Percentiles rank a stretch among this genome's conserved stretches.
Evolutionary conservation across 2,329 filamentous ascomycete genomes (phyloP).

Genomic region (Nigrograna mackinnonii): DNA sequence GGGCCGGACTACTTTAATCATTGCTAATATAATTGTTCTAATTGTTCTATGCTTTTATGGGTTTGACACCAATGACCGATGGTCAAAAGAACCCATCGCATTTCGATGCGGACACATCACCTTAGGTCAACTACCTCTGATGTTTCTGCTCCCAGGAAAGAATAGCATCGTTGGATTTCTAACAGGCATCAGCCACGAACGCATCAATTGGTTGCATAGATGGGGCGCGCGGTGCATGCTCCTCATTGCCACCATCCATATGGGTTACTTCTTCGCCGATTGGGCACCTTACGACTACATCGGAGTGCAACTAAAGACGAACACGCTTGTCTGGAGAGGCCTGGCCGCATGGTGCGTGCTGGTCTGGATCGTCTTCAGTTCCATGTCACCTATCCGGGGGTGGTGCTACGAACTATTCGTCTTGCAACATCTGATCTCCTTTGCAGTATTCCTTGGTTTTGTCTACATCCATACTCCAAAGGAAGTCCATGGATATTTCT

Average conservation of each 20-base stretch:
- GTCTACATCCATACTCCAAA: conserved; percentile 66
- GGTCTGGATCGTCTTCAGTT: conserved; percentile 67
- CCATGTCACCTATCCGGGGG: conserved; percentile 66
- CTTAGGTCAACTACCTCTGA: conserved; percentile 57
- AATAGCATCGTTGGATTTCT: conserved; percentile 64
- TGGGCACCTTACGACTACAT: conserved; percentile 66
- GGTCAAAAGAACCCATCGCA: conserved; percentile 59
- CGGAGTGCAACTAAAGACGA: conserved; percentile 60
- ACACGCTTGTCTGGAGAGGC: conserved; percentile 69
- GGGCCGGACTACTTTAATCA: conserved; percentile 43
- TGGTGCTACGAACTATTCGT: conserved; percentile 72
- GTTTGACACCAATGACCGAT: conserved; percentile 53
- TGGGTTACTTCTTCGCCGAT: conserved; percentile 69
- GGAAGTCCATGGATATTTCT: conserved; percentile 64
- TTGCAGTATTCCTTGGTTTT: conserved; percentile 65
- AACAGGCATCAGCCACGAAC: conserved; percentile 67
- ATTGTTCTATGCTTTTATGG: conserved; percentile 61
- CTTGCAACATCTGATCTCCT: conserved; percentile 66
- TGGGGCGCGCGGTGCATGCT: conserved; percentile 73
- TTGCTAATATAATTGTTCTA: conserved; percentile 54
- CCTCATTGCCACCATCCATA: conserved; percentile 69
- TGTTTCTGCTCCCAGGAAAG: conserved; percentile 60
- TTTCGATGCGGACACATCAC: conserved; percentile 60
- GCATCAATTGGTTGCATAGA: conserved; percentile 73
- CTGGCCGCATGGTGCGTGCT: conserved; percentile 68